Base-by-base conservation (phyloP, 805 yeast genomes). In the Kluyveromyces aestuarii region DNA sequence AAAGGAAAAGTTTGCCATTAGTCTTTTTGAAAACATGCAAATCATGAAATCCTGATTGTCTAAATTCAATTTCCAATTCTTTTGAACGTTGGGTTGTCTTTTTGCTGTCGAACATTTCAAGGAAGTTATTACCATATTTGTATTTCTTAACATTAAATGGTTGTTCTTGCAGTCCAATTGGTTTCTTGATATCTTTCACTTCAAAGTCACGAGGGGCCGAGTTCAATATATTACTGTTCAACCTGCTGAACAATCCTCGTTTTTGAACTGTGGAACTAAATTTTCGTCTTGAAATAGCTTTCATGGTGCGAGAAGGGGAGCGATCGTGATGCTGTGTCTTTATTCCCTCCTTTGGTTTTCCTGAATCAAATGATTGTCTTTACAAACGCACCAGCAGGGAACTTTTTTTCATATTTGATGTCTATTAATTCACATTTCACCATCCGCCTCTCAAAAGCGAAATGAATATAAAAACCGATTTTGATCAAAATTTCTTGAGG, bases 1-100 rank as follows among this genome's bases (percentile, higher is more conserved):
- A 78, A 16, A 75, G 70, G 70, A 89, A 93, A 53, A 90, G 73
- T 67, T 89, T 88, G 21, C 98, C 99, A 37, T 81, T 77, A 2
- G 91, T 86, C 56, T 82, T 83, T 44, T 82, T 72, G 60, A 79
- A 82, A 2, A 77, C 73, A 57, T 78, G 77, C 60, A 82, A 72
- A 50, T 82, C 84, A 53, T 79, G 76, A 74, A 81, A 74, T n/a
- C 85, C 82, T 27, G 87, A 80, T 54, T 76, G 78, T 25, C 82
- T 76, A 54, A 83, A 73, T 66, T 84, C 88, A 43, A 71, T 70
- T 55, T 81, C 82, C 52, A 84, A 64, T 50, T 75, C 79, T 47
- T 71, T 72, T 27, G 80, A 71, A 46, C 82, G 68, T 45, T 64
- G 59, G 36, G 67, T 62, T 48, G 78, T 72, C 60, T 75, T 74